Percentiles rank a stretch among this genome's conserved stretches.
phyloP scores from a whole-genome alignment of 345 rosid species.

The Turritis glabra region DNA sequence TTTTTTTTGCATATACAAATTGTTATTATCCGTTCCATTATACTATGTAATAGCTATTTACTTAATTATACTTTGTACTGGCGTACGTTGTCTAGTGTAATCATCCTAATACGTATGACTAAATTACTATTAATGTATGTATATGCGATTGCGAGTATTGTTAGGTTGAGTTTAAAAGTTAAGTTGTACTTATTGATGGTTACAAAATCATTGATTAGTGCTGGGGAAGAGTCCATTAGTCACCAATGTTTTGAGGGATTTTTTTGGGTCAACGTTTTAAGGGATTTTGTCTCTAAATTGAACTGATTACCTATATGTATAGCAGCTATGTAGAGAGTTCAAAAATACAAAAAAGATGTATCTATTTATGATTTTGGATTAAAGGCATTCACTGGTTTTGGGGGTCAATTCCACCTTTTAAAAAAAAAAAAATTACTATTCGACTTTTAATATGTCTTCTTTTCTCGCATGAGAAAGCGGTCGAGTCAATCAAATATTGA shows the following conservation, averaged over 20 bases:
- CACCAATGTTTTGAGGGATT: neutral
- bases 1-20: neutral
- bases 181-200: neutral
- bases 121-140: neutral
- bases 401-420: neutral
- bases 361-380: neutral
- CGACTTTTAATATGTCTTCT: constrained; percentile 3
- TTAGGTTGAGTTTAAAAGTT: neutral
- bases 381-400: constrained; percentile 4
- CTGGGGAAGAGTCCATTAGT: neutral
- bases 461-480: constrained; percentile 30
- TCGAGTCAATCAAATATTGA: constrained; percentile 27
- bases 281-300: constrained; percentile 16
- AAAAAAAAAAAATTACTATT: too few species aligned
- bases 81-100: neutral
- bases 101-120: neutral
- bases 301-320: neutral
- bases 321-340: neutral
- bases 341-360: neutral
- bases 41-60: neutral
- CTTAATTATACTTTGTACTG: neutral
- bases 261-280: neutral
- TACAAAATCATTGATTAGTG: neutral
- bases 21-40: too few species aligned
- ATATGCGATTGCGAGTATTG: neutral